phyloP scores from a whole-genome alignment of 305 asterid species.

The Fraxinus ornus region DNA sequence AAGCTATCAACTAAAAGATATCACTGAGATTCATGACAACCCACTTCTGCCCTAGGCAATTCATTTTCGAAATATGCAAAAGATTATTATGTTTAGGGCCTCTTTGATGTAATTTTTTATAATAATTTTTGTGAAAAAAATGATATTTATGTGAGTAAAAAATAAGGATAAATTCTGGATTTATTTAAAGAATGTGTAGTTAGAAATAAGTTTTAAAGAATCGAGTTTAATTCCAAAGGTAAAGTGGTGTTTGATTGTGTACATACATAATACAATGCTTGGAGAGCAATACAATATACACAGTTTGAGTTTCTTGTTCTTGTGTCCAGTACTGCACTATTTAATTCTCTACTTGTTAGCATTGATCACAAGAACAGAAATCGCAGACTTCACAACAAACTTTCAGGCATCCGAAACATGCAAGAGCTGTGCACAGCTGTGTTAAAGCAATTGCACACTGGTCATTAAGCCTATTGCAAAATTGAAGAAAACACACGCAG shows the following conservation, averaged over 20 bases:
- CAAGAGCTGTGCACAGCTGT: constrained; percentile 75
- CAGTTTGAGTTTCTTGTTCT: background rate
- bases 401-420: constrained; percentile 68
- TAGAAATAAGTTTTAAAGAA: too few species aligned
- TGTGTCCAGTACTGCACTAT: background rate
- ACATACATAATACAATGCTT: background rate
- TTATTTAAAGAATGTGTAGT: background rate
- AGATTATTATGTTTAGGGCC: too few species aligned
- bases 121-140: too few species aligned
- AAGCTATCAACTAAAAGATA: too few species aligned
- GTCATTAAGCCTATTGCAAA: constrained; percentile 55
- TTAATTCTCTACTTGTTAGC: background rate
- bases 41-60: too few species aligned
- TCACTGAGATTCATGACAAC: too few species aligned
- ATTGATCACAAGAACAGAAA: constrained; percentile 34
- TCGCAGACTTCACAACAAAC: constrained; percentile 63
- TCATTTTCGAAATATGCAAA: too few species aligned
- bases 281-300: background rate
- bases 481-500: constrained; percentile 73
- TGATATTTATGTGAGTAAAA: background rate
- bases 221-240: background rate
- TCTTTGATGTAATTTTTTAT: too few species aligned
- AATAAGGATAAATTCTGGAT: background rate
- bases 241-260: background rate
- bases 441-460: constrained; percentile 60